These are phyloP conservation scores for Cupressus sempervirens DNA, from an alignment of 75 land plant genomes.

Conservation along the genomic window DNA sequence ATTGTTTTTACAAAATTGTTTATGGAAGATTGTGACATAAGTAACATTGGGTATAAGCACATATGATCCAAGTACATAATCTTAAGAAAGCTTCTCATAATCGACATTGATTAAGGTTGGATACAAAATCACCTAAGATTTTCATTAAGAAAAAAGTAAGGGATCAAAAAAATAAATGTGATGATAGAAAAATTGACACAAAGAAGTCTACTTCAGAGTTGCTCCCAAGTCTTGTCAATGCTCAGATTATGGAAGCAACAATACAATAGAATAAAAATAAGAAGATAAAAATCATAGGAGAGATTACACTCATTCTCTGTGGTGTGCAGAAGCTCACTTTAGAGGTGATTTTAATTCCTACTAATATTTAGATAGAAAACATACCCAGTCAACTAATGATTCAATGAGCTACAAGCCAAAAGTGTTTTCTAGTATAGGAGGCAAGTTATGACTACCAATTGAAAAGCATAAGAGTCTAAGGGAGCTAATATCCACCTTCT, in stretches of 20 bases:
- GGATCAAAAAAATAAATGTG: background rate
- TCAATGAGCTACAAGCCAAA: background rate
- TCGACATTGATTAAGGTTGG: background rate
- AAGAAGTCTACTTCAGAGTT: background rate
- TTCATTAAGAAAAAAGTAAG: too few relatives aligned
- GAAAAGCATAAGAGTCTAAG: background rate
- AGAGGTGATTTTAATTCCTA: constrained; percentile 12
- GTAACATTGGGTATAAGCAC: background rate
- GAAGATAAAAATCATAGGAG: constrained; percentile 10
- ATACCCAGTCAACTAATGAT: constrained; percentile 5
- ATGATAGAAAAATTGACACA: background rate
- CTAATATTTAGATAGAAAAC: constrained; percentile 8
- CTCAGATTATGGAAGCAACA: constrained; percentile 12
- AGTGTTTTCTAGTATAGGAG: constrained; percentile 1
- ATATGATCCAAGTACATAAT: background rate
- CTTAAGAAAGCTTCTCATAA: background rate
- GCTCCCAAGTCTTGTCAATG: constrained; percentile 1
- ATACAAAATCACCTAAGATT: background rate
- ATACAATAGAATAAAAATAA: constrained; percentile 3
- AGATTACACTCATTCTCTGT: constrained; percentile 14
- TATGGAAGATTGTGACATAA: background rate
- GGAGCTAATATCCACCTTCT: constrained; percentile 6
- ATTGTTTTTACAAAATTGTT: background rate
- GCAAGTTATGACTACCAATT: constrained; percentile 2
- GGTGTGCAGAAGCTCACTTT: constrained; percentile 15